Percentiles rank a stretch among this genome's conserved stretches.
These are phyloP conservation scores for Sclerotinia glacialis DNA, from an alignment of 2,329 filamentous ascomycete genomes.

Conservation along the genomic window DNA sequence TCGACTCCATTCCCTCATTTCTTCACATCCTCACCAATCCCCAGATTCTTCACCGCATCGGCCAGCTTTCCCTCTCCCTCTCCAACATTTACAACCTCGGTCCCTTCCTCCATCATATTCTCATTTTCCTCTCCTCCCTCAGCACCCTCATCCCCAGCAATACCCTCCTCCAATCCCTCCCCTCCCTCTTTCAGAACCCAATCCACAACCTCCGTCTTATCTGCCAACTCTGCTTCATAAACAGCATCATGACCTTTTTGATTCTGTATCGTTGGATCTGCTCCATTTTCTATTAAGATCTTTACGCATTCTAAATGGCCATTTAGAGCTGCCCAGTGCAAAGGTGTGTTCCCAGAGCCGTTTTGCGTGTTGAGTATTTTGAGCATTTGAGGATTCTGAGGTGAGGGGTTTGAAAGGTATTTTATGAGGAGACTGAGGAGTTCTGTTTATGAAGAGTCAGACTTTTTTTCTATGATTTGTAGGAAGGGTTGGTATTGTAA, in stretches of 20 bases:
- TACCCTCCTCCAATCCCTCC: conserved; percentile 41
- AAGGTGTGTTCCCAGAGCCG: conserved; percentile 78
- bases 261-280: conserved; percentile 75
- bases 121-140: conserved; percentile 27
- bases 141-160: conserved; percentile 31
- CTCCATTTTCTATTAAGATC: conserved; percentile 70
- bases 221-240: conserved; percentile 69
- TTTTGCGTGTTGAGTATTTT: conserved; percentile 68
- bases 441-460: not conserved
- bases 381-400: conserved; percentile 36
- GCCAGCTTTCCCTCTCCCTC: conserved; percentile 3
- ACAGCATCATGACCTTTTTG: conserved; percentile 78
- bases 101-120: conserved; percentile 25
- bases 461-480: not conserved
- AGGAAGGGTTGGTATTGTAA: not conserved
- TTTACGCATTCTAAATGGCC: conserved; percentile 81
- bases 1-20: not conserved
- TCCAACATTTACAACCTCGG: conserved; percentile 10
- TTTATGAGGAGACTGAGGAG: conserved; percentile 45
- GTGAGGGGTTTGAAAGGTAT: conserved; percentile 38
- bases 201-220: conserved; percentile 63
- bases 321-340: conserved; percentile 93
- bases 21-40: not conserved
- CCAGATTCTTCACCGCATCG: conserved; percentile 11
- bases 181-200: conserved; percentile 45